Conservation (phyloP, 495 filamentous ascomycete genomes). For the Xylaria cubensis region DNA sequence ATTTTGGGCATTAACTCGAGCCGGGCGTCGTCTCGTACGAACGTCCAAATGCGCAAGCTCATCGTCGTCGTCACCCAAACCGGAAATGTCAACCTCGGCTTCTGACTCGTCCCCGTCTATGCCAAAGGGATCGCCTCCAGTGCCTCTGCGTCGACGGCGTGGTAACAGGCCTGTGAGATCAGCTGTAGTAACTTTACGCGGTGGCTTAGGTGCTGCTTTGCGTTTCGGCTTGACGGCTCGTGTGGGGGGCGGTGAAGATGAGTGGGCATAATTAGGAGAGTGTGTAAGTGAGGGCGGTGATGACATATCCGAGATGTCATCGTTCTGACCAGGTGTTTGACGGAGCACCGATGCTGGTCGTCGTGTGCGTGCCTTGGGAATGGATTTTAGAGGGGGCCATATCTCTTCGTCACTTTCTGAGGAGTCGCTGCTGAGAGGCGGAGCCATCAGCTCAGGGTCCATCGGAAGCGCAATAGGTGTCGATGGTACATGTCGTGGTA, state of each 20-base stretch:
- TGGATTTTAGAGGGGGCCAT: conserved; percentile 49
- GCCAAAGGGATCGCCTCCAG: conserved; percentile 25
- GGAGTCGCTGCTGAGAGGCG: conserved; percentile 52
- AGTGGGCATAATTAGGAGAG: conserved; percentile 53
- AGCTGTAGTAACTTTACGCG: conserved; percentile 48
- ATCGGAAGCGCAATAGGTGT: conserved; percentile 35
- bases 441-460: conserved; percentile 52
- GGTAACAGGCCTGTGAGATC: conserved; percentile 53
- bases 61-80: conserved; percentile 41
- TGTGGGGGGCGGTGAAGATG: conserved; percentile 35
- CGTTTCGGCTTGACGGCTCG: conserved; percentile 32
- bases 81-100: conserved; percentile 40
- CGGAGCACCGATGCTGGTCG: conserved; percentile 32
- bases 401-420: conserved; percentile 45
- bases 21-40: conserved; percentile 35
- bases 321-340: conserved; percentile 43
- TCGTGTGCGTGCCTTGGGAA: conserved; percentile 43
- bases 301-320: conserved; percentile 49
- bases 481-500: conserved; percentile 27
- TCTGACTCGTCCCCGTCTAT: conserved; percentile 34
- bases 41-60: conserved; percentile 47
- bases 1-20: conserved; percentile 29
- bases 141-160: conserved; percentile 41
- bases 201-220: conserved; percentile 31
- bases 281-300: conserved; percentile 59